These are phyloP conservation scores for Leccinellum albellum DNA, from an alignment of 768 basidiomycete species.

Conservation along the genomic window DNA sequence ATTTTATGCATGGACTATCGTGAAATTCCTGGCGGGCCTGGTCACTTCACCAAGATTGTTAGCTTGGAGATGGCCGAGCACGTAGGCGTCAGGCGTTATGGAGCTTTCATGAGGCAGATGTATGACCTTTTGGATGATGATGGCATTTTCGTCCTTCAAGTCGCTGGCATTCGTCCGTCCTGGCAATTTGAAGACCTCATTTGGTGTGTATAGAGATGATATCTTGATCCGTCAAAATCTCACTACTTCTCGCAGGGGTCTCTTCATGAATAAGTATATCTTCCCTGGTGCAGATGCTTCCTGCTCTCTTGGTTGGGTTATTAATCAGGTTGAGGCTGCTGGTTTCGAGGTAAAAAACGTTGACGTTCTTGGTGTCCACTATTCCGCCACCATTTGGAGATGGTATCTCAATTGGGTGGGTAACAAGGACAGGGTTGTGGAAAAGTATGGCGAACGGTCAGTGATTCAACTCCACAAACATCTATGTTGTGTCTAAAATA, in stretches of 20 bases:
- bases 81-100: constrained; percentile 92
- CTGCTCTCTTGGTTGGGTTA: constrained; percentile 93
- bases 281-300: constrained; percentile 99
- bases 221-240: background rate
- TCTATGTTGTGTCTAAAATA: background rate
- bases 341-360: constrained; percentile 97
- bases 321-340: constrained; percentile 79
- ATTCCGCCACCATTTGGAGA: constrained; percentile 81
- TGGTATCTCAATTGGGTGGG: constrained; percentile 98
- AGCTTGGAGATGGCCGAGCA: constrained; percentile 99
- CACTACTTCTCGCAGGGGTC: constrained; percentile 55
- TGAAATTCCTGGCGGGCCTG: constrained; percentile 73
- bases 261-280: constrained; percentile 98
- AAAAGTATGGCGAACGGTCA: constrained; percentile 79
- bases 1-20: constrained; percentile 93
- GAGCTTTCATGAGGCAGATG: constrained; percentile 83
- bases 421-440: constrained; percentile 87
- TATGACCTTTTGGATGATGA: constrained; percentile 94
- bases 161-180: constrained; percentile 90
- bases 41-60: constrained; percentile 90
- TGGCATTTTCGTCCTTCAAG: constrained; percentile 92
- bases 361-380: constrained; percentile 97
- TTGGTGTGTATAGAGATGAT: constrained; percentile 50
- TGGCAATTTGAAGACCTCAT: constrained; percentile 99
- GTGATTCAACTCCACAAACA: background rate